Evolutionary conservation across 2,329 filamentous ascomycete genomes (phyloP), one percentile per base, ranked within the genome.

Genomic region (Aspergillus vadensis): DNA sequence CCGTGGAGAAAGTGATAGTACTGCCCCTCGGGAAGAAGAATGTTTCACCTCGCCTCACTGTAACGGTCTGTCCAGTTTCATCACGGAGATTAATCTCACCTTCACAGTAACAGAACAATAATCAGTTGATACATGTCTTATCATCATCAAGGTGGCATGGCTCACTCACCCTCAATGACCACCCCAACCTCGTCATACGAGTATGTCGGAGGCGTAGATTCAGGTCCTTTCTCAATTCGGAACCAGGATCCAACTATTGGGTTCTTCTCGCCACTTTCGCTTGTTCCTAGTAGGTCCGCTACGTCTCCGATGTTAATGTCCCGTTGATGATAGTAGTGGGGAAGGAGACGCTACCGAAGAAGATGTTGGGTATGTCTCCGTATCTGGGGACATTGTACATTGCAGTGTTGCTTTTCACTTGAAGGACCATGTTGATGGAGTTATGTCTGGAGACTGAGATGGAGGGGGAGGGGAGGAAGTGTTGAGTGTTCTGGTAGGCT

Each of bases 171-270:
- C 43, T 66, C 58, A 48, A 63, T 47, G 36, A 68, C 55, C 36
- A 64, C n/a, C 12, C 67, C 53, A 54, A 66, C 47, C 27, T 66
- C 63, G 32, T 66, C 63, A 51, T 66, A 66, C 6, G 63, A 52
- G 21, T 66, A 66, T 15, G 27, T 59, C 8, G 64, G 64, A 21
- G 64, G 57, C 15, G 63, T 63, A 7, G 64, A 14, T n/a, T 60
- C 63, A 1, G 56, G 52, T 6, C 61, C 63, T 23, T 63, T 60
- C 27, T 65, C 63, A 2, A 66, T 65, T 12, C 64, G 54, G 23
- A 66, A 66, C 63, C 64, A 66, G 9, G 63, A 39, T 5, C 64
- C 64, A 2, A 36, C 47, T 4, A 66, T 64, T 21, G 64, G 64
- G 12, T 50, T 55, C 2, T 36, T n/a, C 2, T 51, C 36, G 2